Evolutionary conservation across 2,329 filamentous ascomycete species (phyloP), one percentile per base, ranked within the genome.

Genomic region (Stromatinia cepivora): DNA sequence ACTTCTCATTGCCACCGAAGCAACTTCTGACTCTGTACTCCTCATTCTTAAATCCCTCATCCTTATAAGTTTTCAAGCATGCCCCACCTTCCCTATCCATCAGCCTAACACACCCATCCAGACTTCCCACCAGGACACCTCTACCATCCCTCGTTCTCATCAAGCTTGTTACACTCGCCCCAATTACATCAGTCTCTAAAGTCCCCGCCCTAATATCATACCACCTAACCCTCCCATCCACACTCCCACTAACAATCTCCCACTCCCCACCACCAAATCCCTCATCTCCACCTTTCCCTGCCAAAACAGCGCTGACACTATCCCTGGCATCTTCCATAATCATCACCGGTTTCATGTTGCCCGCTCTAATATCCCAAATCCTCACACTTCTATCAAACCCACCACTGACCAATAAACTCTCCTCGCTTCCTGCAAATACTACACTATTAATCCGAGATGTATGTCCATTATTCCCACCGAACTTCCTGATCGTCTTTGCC

Each of bases 201-300:
- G 83, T 84, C 0, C 94, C 94, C 84, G 87, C 91, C 67, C 93
- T 85, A 53, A 97, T 81, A 81, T 98, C 94, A 81, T 98, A 97
- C 70, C 85, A 85, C 67, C 94, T 84, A 0, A 96, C 87, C 70
- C 91, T 84, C 3, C 94, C 94, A 80, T 98, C 94, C 69, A 97
- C 92, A 78, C 92, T 94, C 0, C 90, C 93, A 1, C 87, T 85
- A 1, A 93, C 80, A 63, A 98, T 87, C 79, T 88, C 86, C 10
- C 82, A 77, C 1, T 81, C 85, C n/a, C 58, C 92, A 78, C 92
- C 93, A 0, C 90, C 93, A 1, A 86, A 85, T 1, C 93, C 80
- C 63, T 97, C 87, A 79, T 88, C 86, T 7, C 82, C 76, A 0
- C 81, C 85, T 22, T 81, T 67, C 56, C 71, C 70, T 84, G 25